Evolutionary conservation across 73 alveolate genomes (phyloP).

Genomic region (Halteria grandinella): DNA sequence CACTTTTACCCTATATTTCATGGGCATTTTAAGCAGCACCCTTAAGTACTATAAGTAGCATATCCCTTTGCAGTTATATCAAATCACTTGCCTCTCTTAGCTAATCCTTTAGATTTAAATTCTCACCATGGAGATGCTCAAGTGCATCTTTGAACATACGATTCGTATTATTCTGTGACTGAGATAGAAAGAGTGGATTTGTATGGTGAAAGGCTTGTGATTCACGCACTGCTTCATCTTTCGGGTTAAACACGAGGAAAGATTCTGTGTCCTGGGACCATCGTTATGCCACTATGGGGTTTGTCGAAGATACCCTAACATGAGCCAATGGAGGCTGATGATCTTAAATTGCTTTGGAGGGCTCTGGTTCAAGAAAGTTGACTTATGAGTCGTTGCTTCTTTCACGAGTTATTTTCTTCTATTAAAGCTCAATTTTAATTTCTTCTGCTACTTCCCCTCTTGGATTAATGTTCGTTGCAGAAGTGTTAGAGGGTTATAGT

Average conservation of each 20-base stretch:
- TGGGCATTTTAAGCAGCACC: conserved; percentile 4
- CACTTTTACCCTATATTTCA: conserved; percentile 3
- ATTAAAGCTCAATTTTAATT: neutral
- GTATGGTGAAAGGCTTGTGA: conserved; percentile 22
- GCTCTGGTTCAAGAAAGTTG: neutral
- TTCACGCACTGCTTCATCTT: conserved; percentile 44
- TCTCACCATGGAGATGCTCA: conserved; percentile 25
- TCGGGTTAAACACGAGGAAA: conserved; percentile 36
- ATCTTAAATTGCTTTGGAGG: neutral
- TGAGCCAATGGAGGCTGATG: neutral
- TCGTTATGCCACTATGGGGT: neutral
- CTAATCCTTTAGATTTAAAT: conserved; percentile 18
- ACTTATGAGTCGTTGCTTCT: neutral
- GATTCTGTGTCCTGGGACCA: conserved; percentile 38
- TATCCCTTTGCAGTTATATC: conserved; percentile 22
- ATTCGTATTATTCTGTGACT: no score
- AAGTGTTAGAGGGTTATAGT: conserved; percentile 1
- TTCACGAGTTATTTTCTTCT: neutral
- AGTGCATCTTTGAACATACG: conserved; percentile 33
- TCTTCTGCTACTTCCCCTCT: conserved; percentile 28
- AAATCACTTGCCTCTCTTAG: conserved; percentile 8
- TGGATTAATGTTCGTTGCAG: conserved; percentile 7
- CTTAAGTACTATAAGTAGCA: no score
- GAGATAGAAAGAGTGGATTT: no score
- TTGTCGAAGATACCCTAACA: neutral